Evolutionary conservation across 768 basidiomycete genomes (phyloP).

Genomic region (Russula compacta): DNA sequence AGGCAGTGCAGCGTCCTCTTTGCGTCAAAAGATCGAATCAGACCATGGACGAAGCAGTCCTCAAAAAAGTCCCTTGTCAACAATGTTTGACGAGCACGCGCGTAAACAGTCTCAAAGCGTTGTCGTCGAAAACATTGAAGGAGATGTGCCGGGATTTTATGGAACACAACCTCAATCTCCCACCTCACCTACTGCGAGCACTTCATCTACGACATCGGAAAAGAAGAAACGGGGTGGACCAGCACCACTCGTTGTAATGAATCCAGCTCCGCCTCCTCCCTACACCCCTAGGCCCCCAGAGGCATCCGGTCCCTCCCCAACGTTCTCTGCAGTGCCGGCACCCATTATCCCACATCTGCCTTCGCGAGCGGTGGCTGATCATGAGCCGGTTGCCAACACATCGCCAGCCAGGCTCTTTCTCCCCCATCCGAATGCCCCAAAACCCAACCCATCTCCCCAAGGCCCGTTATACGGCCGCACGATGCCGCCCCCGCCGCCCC

Average conservation of each 20-base stretch:
- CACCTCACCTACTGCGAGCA: conserved; percentile 1
- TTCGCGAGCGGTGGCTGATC: conserved; percentile 23
- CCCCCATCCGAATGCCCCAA: conserved; percentile 49
- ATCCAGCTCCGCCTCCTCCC: conserved; percentile 27
- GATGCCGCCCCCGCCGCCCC: conserved; percentile 18
- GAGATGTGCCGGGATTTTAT: conserved; percentile 21
- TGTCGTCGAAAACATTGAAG: conserved; percentile 1
- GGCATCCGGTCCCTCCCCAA: background rate
- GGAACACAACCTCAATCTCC: background rate
- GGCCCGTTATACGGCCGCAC: conserved; percentile 54
- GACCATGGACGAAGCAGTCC: background rate
- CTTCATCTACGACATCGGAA: conserved; percentile 14
- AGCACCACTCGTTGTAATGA: conserved; percentile 21
- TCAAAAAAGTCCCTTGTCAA: background rate
- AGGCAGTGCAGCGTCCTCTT: background rate
- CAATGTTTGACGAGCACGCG: background rate
- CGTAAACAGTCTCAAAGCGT: background rate
- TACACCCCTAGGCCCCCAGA: conserved; percentile 19
- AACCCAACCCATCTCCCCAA: conserved; percentile 30
- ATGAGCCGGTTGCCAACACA: conserved; percentile 3
- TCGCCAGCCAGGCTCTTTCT: conserved; percentile 37
- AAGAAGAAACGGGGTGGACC: conserved; percentile 27
- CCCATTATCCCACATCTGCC: background rate
- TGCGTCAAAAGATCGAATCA: conserved; percentile 14
- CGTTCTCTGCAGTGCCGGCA: conserved; percentile 1